Percentiles rank a stretch among this genome's conserved stretches.
phyloP scores from a whole-genome alignment of 306 rosid genomes.

The Cercis canadensis region DNA sequence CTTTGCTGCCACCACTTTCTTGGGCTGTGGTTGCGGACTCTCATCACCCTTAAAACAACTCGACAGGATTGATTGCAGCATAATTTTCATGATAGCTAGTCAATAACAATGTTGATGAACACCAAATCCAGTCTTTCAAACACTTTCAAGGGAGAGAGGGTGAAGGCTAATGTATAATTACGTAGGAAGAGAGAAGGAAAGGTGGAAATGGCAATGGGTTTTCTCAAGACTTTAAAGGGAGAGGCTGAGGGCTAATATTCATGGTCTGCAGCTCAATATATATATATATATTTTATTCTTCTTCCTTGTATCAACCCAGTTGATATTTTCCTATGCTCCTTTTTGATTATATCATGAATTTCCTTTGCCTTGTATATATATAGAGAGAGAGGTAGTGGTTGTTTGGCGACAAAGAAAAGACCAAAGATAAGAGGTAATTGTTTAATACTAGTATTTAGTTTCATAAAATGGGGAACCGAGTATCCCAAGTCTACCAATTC shows the following conservation, averaged over 20 bases:
- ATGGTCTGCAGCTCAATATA: slow-evolving; percentile 30
- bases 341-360: too few species aligned
- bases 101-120: neutral
- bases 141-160: too few species aligned
- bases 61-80: slow-evolving; percentile 59
- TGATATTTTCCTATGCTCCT: neutral
- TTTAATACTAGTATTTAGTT: slow-evolving; percentile 7
- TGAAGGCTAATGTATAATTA: too few species aligned
- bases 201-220: slow-evolving; percentile 25
- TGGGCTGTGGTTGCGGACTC: slow-evolving; percentile 38
- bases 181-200: too few species aligned
- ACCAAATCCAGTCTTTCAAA: too few species aligned
- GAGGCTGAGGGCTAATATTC: slow-evolving; percentile 25
- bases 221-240: slow-evolving; percentile 26
- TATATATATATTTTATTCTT: too few species aligned
- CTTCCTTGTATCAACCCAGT: slow-evolving; percentile 28
- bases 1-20: slow-evolving; percentile 59
- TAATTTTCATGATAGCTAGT: slow-evolving; percentile 35
- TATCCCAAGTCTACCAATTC: slow-evolving; percentile 44
- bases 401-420: slow-evolving; percentile 36
- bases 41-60: slow-evolving; percentile 59
- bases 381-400: slow-evolving; percentile 33
- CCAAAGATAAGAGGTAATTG: slow-evolving; percentile 2
- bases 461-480: slow-evolving; percentile 28
- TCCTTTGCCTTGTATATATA: neutral